Conservation (phyloP, 108 stramenopile species). For the Epipyxis sp. region DNA sequence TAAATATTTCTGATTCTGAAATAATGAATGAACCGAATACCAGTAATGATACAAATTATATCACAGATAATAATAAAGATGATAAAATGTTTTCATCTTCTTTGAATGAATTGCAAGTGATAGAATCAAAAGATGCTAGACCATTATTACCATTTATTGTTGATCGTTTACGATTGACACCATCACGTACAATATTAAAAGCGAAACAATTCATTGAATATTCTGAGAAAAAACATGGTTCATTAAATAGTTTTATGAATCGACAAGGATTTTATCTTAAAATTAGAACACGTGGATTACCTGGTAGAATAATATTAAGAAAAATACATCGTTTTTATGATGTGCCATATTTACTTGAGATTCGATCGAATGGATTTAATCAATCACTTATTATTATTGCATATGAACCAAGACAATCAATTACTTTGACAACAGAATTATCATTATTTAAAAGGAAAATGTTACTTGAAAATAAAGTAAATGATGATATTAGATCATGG, state of each 20-base stretch:
- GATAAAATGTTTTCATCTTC: too few relatives aligned
- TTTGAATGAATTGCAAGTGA: not conserved
- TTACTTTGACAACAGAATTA: not conserved
- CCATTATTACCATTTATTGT: not conserved
- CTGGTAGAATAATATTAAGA: not conserved
- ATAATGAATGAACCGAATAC: too few relatives aligned
- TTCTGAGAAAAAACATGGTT: not conserved
- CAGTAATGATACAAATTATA: too few relatives aligned
- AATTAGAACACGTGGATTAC: not conserved
- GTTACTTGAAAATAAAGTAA: too few relatives aligned
- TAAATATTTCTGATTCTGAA: not conserved
- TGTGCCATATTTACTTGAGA: not conserved
- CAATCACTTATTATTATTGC: not conserved
- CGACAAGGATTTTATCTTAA: not conserved
- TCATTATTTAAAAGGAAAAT: not conserved
- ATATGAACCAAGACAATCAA: not conserved
- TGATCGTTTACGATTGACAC: conserved; percentile 20
- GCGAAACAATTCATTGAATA: not conserved
- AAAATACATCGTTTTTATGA: not conserved
- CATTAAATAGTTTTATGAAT: not conserved
- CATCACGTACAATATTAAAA: not conserved
- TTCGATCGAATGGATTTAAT: not conserved
- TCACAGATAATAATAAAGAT: not conserved
- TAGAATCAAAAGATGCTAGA: not conserved
- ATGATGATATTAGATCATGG: too few relatives aligned